Percentiles rank a stretch among this genome's conserved stretches.
Evolutionary conservation across 202 grass and related monocot species (phyloP).

Genomic region (Zizania palustris): DNA sequence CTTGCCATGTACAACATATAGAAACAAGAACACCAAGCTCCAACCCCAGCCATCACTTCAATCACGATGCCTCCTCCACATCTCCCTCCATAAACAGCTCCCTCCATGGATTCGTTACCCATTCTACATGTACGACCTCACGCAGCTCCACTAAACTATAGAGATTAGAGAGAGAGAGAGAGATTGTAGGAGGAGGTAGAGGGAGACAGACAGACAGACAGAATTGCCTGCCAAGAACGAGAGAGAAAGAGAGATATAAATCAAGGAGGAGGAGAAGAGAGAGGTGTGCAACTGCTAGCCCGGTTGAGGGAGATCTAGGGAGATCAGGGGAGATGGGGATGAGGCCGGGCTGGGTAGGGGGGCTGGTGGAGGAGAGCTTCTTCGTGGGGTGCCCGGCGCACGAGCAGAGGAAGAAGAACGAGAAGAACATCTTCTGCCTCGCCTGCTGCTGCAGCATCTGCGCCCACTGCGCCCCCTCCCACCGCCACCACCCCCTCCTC

Average conservation of each 20-base stretch:
- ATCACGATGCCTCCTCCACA: neutral
- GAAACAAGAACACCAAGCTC: neutral
- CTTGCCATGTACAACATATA: neutral
- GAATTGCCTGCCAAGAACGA: constrained; percentile 51
- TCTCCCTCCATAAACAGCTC: constrained; percentile 40
- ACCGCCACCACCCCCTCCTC: constrained; percentile 77
- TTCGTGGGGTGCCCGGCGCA: constrained; percentile 73
- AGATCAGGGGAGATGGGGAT: constrained; percentile 46
- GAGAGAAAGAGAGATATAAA: neutral
- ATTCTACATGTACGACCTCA: constrained; percentile 20
- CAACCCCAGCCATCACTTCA: neutral
- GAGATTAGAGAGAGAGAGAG: neutral
- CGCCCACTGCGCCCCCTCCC: constrained; percentile 69
- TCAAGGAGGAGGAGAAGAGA: neutral
- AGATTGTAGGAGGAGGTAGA: neutral
- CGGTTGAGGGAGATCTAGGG: no score
- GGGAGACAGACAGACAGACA: neutral
- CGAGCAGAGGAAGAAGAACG: constrained; percentile 81
- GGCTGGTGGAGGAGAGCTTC: constrained; percentile 87
- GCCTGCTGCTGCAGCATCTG: constrained; percentile 89
- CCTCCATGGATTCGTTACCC: constrained; percentile 26
- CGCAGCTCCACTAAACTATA: constrained; percentile 33
- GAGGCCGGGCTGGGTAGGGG: constrained; percentile 72
- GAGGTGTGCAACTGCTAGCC: neutral
- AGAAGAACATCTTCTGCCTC: constrained; percentile 98